Conservation (phyloP, 2,329 filamentous ascomycete genomes). For the Graphilbum sp. region DNA sequence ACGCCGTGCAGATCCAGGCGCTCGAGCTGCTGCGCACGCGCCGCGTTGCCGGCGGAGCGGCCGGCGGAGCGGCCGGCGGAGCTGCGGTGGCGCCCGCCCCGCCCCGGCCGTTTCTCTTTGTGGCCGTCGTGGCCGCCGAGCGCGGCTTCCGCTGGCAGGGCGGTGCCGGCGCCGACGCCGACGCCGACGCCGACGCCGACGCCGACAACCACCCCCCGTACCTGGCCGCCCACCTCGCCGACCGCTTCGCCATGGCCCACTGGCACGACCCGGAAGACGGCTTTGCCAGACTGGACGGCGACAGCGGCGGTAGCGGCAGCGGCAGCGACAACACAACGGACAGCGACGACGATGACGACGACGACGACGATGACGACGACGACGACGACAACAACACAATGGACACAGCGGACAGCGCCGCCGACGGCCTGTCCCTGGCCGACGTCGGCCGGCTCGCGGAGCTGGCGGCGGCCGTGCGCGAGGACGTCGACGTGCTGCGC, state of each 20-base stretch:
- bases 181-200: background rate
- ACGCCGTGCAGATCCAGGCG: slow-evolving; percentile 67
- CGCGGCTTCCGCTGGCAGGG: slow-evolving; percentile 20
- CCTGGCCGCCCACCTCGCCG: slow-evolving; percentile 49
- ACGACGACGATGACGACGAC: slow-evolving; percentile 17
- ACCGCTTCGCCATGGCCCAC: slow-evolving; percentile 78
- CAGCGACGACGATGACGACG: slow-evolving; percentile 10
- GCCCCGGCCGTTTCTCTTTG: slow-evolving; percentile 63
- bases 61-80: no score
- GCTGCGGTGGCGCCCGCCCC: background rate
- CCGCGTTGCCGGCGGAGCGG: slow-evolving; percentile 60
- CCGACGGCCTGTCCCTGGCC: slow-evolving; percentile 13
- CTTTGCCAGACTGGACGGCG: slow-evolving; percentile 52
- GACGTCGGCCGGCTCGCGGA: slow-evolving; percentile 44
- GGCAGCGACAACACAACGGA: background rate
- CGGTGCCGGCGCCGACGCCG: background rate
- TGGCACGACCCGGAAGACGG: slow-evolving; percentile 60
- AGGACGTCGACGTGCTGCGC: slow-evolving; percentile 62
- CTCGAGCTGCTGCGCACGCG: slow-evolving; percentile 63
- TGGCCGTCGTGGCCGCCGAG: slow-evolving; percentile 47
- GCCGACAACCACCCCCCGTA: slow-evolving; percentile 15
- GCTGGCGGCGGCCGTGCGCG: slow-evolving; percentile 39
- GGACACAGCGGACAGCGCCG: background rate
- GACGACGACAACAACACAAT: slow-evolving; percentile 6
- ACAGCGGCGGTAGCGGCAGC: background rate